These are phyloP conservation scores for Rhodamnia rubescens DNA, from an alignment of 345 rosid genomes.

Conservation along the genomic window DNA sequence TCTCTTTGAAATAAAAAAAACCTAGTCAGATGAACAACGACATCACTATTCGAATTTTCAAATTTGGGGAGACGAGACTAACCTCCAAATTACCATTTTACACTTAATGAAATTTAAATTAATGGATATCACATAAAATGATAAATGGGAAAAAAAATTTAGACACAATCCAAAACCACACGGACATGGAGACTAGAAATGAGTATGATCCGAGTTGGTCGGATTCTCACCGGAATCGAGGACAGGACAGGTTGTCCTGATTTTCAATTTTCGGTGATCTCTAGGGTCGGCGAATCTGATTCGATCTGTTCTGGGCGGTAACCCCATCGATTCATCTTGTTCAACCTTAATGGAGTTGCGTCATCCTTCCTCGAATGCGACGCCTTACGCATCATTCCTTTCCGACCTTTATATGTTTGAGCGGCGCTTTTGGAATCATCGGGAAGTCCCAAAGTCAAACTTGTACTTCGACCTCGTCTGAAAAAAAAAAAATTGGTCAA, in stretches of 20 bases:
- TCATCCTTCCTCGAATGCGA: not conserved
- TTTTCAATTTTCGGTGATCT: too few species aligned
- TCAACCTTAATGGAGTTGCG: not conserved
- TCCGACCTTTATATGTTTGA: not conserved
- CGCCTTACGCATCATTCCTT: not conserved
- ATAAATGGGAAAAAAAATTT: not conserved
- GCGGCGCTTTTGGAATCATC: not conserved
- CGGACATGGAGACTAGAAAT: not conserved
- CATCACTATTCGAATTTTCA: not conserved
- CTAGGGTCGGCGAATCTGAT: too few species aligned
- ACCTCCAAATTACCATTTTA: not conserved
- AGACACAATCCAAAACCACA: not conserved
- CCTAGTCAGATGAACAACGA: not conserved
- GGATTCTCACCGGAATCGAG: too few species aligned
- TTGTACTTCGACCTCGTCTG: not conserved
- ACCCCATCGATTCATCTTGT: too few species aligned
- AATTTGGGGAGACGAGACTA: not conserved
- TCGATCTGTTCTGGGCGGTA: too few species aligned
- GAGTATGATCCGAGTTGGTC: too few species aligned
- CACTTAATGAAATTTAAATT: not conserved
- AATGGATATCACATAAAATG: not conserved
- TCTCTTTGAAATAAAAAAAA: not conserved
- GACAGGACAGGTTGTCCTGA: fast-evolving
- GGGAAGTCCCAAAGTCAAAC: not conserved
- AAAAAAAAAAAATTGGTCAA: not conserved